Evolutionary conservation across 352 stramenopile species (phyloP), one percentile per base, ranked within the genome.

Genomic region (Phytophthora pseudosyringae): DNA sequence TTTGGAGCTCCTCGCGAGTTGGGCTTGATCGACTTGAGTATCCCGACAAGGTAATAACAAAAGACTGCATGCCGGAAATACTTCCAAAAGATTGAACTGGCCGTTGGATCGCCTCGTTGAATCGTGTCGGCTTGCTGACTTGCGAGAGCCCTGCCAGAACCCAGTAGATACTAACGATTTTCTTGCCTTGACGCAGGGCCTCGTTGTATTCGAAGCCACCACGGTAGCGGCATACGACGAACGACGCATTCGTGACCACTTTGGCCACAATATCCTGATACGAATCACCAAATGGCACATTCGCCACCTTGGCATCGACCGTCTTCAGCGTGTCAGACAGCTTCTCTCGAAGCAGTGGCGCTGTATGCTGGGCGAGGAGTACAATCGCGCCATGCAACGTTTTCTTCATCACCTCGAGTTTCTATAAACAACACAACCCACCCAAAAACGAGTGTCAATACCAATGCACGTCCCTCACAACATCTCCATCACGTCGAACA

Each of bases 11-110:
- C 61, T 96, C 87, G 21, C 88, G 81, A 46, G 78, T 92, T 40
- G 88, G 88, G 6, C 54, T 76, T 54, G 88, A 93, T 18, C 81
- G 80, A 33, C 77, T 93, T 31, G 74, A 94, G 60, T 91, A 96
- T 0, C 86, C 88, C 1, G 88, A 96, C 11, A 96, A 73, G 10
- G 88, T 96, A 53, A 96, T 78, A 11, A 96, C 80, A 31, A 94
- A 90, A 29, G 49, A 77, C 31, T 92, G 80, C 88, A 96, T 96
- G 31, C 83, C 83, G 9, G 68, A 33, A 16, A 95, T 87, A 32
- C 86, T 81, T 18, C 86, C 86, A 73, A 87, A 89, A 3, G 65
- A 77, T 39, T 75, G 68, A n/a, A 90, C 72, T 7, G 87, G 86
- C 9, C 66, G 70, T 49, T 91, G 69, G 52, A 93, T 82, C 2